Evolutionary conservation across 495 filamentous ascomycete species (phyloP).

Genomic region (Penicillium arizonense): DNA sequence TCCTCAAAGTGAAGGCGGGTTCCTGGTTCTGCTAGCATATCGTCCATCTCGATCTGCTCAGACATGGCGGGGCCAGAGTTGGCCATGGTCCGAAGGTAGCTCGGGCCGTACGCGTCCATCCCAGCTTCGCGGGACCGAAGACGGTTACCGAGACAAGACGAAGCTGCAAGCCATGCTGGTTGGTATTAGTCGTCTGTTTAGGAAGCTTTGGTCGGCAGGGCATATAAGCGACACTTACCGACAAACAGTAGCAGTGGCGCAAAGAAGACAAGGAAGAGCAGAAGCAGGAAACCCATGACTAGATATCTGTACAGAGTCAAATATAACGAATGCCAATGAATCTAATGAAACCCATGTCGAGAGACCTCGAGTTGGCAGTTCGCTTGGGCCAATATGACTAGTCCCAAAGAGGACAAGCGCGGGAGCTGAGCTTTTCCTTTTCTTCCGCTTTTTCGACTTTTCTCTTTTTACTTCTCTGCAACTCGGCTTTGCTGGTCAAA

Average conservation of each 20-base stretch:
- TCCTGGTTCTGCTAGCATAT: slow-evolving; percentile 52
- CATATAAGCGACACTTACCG: slow-evolving; percentile 31
- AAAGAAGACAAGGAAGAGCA: slow-evolving; percentile 51
- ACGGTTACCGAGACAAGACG: slow-evolving; percentile 57
- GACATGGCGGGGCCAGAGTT: slow-evolving; percentile 54
- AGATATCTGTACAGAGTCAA: neutral
- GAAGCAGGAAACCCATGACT: slow-evolving; percentile 48
- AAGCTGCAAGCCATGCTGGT: slow-evolving; percentile 54
- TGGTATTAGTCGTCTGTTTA: slow-evolving; percentile 18
- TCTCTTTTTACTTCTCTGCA: slow-evolving; percentile 11
- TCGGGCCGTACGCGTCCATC: slow-evolving; percentile 48
- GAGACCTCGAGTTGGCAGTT: neutral
- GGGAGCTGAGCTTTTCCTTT: slow-evolving; percentile 17
- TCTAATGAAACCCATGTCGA: neutral
- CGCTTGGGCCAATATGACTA: slow-evolving; percentile 11
- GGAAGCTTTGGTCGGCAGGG: neutral
- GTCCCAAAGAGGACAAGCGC: slow-evolving; percentile 30
- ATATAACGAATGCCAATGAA: slow-evolving; percentile 3
- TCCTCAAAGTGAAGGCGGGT: slow-evolving; percentile 30
- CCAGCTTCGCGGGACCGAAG: slow-evolving; percentile 45
- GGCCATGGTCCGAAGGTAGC: slow-evolving; percentile 55
- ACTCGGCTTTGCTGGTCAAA: slow-evolving; percentile 40
- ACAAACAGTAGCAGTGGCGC: slow-evolving; percentile 46
- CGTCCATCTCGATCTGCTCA: slow-evolving; percentile 63
- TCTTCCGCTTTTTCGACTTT: slow-evolving; percentile 18